These are phyloP conservation scores for Diaporthe sp. DNA, from an alignment of 2,329 filamentous ascomycete genomes.

Conservation along the genomic window DNA sequence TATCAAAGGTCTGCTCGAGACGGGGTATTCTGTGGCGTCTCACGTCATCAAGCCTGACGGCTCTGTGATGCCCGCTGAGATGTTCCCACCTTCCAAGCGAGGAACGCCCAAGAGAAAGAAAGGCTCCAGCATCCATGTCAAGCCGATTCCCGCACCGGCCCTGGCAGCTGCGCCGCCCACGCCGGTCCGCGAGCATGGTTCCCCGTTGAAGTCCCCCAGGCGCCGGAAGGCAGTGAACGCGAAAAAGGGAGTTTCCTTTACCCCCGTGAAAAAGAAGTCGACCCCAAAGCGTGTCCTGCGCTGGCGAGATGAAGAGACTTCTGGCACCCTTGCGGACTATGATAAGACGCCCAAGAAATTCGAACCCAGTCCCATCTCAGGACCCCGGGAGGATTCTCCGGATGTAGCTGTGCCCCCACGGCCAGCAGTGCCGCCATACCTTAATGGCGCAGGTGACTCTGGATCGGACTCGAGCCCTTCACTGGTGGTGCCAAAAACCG, in stretches of 20 bases:
- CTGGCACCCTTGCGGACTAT: constrained; percentile 90
- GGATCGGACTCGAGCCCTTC: constrained; percentile 70
- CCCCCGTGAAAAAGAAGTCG: constrained; percentile 83
- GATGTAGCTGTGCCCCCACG: constrained; percentile 62
- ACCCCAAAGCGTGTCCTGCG: constrained; percentile 83
- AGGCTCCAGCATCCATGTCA: constrained; percentile 56
- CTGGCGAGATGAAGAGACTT: constrained; percentile 90
- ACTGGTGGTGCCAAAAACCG: constrained; percentile 66
- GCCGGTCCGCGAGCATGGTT: constrained; percentile 44
- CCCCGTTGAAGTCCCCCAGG: constrained; percentile 84
- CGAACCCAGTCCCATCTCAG: constrained; percentile 67
- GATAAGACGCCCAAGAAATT: constrained; percentile 87
- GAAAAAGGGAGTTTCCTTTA: constrained; percentile 83
- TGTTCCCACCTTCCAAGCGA: constrained; percentile 77
- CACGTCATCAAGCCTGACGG: constrained; percentile 95
- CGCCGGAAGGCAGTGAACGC: constrained; percentile 76
- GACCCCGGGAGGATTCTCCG: constrained; percentile 55
- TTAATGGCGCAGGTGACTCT: constrained; percentile 64
- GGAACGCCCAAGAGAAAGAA: constrained; percentile 85
- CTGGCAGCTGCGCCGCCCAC: constrained; percentile 46
- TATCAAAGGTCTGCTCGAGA: constrained; percentile 82
- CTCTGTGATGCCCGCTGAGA: constrained; percentile 70
- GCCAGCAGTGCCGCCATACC: constrained; percentile 67
- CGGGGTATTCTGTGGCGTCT: constrained; percentile 80
- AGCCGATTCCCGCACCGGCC: constrained; percentile 61